Evolutionary conservation across 495 filamentous ascomycete species (phyloP), one percentile per base, ranked within the genome.

Genomic region (Rhizodiscina lignyota): DNA sequence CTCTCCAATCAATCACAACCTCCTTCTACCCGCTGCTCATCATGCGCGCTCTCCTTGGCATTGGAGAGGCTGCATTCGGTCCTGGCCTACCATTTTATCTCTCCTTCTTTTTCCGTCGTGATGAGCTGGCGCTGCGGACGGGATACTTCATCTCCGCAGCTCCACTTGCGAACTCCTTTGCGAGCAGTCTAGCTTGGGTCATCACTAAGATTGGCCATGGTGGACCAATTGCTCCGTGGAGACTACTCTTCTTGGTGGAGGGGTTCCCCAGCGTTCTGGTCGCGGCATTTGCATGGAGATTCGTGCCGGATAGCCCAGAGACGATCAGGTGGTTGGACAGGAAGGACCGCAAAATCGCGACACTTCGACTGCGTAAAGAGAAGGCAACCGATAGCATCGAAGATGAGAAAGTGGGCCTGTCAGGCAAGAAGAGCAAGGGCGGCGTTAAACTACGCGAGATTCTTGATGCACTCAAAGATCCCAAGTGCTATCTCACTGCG

Each of bases 401-500:
- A 18, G 30, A 32, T 10, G 30, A 6, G 10, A 16, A 32, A 13
- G 24, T 13, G 6, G 24, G 8, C 24, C 6, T 27, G 24, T 8
- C 8, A 6, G 30, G 18, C 6, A 32, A 18, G 18, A 32, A 6
- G 10, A 18, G 10, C 30, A 32, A 8, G 10, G 10, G 18, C 10
- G 19, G 43, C 8, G 35, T 38, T 22, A 45, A 40, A 21, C 37
- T 18, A 12, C 43, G 43, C n/a, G 63, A 73, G 23, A 63, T 75
- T 21, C 41, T 64, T 15, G 57, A 61, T 27, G 64, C 64, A 1
- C 51, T 80, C 18, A 35, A 41, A n/a, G 73, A 81, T 51, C 74
- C 76, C 5, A 72, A 70, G 37, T 66, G 68, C 28, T 84, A 79
- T 52, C 60, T 83, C 10, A 77, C 77, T 13, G 72, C 80, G 50